Evolutionary conservation across 179 eudicot genomes (phyloP), one percentile per base, ranked within the genome.

Genomic region (Spinacia oleracea): DNA sequence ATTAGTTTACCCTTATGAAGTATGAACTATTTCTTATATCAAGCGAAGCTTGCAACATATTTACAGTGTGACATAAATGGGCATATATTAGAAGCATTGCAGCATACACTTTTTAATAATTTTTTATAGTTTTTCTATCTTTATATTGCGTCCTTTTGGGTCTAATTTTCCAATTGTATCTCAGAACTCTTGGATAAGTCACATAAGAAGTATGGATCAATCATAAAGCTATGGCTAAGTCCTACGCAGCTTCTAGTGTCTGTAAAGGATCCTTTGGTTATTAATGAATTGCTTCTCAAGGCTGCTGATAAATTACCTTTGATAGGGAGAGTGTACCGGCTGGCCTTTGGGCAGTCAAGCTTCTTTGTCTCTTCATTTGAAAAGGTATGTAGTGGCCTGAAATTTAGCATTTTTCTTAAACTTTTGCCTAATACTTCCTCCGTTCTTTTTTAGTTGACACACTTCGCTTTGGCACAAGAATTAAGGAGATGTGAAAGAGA

Each of bases 171-270:
- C 40, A 6, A 15, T 14, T 73, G 18, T 40, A 16, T 80, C 79
- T 60, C 88, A 89, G 92, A 84, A 23, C 71, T 87, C 64, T 80
- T 89, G 79, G 76, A 66, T 6, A 83, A 81, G 35, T 85, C 84
- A 45, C 92, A 89, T 78, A 72, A 87, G 79, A 80, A 72, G 74
- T 87, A 87, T 80, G 92, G 92, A 78, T 78, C 87, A 20, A 76
- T 83, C 67, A 83, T 87, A 78, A 89, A 80, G 81, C 82, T 89
- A 78, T 89, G 92, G 92, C 79, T 88, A 51, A 85, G 89, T 65
- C 92, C 90, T 45, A 78, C 86, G 50, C 90, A 87, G 78, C 89
- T 89, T 43, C 70, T 89, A 81, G 89, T 89, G 59, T 89, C 92
- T 51, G 65, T 89, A 56, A 86, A 79, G 73, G 89, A 88, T 35